Conservation (phyloP, 2,329 filamentous ascomycete genomes). For the Neospermospora avenae region DNA sequence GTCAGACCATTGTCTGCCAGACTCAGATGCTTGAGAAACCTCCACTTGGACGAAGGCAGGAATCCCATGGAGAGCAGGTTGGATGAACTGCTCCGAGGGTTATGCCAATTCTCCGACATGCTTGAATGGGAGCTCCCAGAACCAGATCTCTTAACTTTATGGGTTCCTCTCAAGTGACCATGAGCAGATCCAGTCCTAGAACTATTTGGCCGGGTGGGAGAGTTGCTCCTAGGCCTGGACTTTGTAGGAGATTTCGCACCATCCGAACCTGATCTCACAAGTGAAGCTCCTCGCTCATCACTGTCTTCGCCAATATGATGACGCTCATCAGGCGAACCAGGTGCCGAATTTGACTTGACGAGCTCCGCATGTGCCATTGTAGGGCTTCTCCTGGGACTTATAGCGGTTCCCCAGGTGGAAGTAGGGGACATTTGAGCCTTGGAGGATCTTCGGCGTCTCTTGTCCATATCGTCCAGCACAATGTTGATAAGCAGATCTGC, state of each 20-base stretch:
- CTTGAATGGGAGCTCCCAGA: slow-evolving; percentile 92
- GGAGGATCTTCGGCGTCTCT: slow-evolving; percentile 79
- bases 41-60: slow-evolving; percentile 86
- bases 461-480: slow-evolving; percentile 94
- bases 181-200: slow-evolving; percentile 61
- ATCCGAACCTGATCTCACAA: slow-evolving; percentile 33
- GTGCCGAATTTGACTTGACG: slow-evolving; percentile 63
- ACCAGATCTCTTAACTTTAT: slow-evolving; percentile 79
- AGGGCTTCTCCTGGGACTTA: slow-evolving; percentile 60
- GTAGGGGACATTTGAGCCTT: slow-evolving; percentile 81
- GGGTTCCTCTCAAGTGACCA: slow-evolving; percentile 59
- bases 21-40: slow-evolving; percentile 88
- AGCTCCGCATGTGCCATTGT: slow-evolving; percentile 63
- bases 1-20: slow-evolving; percentile 89
- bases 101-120: slow-evolving; percentile 61
- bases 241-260: slow-evolving; percentile 31
- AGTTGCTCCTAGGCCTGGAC: slow-evolving; percentile 68
- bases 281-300: slow-evolving; percentile 23
- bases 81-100: slow-evolving; percentile 68
- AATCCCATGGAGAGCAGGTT: slow-evolving; percentile 71
- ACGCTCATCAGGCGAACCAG: slow-evolving; percentile 39
- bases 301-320: slow-evolving; percentile 34
- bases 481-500: slow-evolving; percentile 89
- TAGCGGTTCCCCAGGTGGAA: slow-evolving; percentile 58
- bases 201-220: slow-evolving; percentile 72